Conservation (phyloP, 2,329 filamentous ascomycete species). For the Aspergillus nomiae region DNA sequence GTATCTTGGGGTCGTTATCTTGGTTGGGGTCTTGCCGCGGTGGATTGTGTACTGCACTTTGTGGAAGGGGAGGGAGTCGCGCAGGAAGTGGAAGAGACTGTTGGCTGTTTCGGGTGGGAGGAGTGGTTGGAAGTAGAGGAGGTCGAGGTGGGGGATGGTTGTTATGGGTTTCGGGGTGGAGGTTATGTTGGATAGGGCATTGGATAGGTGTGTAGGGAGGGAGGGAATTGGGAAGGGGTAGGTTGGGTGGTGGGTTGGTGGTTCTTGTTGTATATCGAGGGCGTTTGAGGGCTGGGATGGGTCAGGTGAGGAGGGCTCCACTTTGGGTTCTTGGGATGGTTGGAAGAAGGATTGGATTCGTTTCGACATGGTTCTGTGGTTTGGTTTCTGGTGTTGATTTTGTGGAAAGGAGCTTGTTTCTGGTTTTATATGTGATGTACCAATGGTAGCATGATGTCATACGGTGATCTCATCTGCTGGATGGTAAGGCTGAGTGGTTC, state of each 20-base stretch:
- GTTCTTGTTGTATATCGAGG: conserved; percentile 11
- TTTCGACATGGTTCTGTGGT: conserved; percentile 45
- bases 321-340: conserved; percentile 43
- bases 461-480: not conserved
- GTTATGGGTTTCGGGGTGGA: conserved; percentile 58
- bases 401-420: too few species aligned
- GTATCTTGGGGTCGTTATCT: conserved; percentile 64
- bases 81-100: conserved; percentile 69
- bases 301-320: not conserved
- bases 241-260: conserved; percentile 47
- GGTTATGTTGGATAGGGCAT: conserved; percentile 20
- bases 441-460: not conserved
- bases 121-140: conserved; percentile 76
- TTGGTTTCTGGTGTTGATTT: not conserved
- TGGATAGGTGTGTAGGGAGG: conserved; percentile 46
- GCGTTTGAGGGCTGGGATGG: conserved; percentile 17
- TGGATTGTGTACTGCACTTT: conserved; percentile 73
- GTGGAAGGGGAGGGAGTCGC: conserved; percentile 73
- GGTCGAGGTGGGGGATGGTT: conserved; percentile 70
- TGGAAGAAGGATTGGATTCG: conserved; percentile 72
- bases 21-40: conserved; percentile 62
- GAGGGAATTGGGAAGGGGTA: conserved; percentile 57
- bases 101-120: conserved; percentile 59
- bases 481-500: not conserved
- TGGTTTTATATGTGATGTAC: not conserved